Conservation (phyloP, 163 green algal species). For the Scenedesmus sp. region DNA sequence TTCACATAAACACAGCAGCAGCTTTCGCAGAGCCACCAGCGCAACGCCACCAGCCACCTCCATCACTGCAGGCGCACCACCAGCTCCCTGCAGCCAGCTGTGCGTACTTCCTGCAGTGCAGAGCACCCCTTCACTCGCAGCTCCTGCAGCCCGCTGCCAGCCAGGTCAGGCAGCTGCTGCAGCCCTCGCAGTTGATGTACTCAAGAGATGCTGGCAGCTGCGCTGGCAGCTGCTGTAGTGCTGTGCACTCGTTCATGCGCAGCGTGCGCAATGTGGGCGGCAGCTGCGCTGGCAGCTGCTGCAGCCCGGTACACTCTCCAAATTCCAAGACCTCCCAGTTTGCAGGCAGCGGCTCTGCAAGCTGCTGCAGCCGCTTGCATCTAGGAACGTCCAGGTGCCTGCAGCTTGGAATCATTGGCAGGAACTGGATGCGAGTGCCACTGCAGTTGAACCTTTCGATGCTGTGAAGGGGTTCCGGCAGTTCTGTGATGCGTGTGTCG, state of each 20-base stretch:
- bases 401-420: not conserved
- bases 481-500: not conserved
- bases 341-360: not conserved
- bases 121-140: not conserved
- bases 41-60: no score
- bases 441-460: not conserved
- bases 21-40: no score
- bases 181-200: not conserved
- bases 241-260: not conserved
- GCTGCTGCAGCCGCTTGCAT: not conserved
- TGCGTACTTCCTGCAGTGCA: not conserved
- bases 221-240: not conserved
- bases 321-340: not conserved
- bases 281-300: slow-evolving; percentile 31
- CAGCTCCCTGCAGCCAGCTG: not conserved
- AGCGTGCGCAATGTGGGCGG: not conserved
- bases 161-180: not conserved
- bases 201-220: not conserved
- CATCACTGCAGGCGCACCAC: not conserved
- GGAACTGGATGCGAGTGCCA: not conserved
- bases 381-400: not conserved
- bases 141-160: not conserved
- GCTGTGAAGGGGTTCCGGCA: not conserved
- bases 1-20: no score
- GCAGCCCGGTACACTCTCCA: not conserved